Evolutionary conservation across 1,139 yeast species (phyloP).

Genomic region (Kurtzmaniella quercitrusa): DNA sequence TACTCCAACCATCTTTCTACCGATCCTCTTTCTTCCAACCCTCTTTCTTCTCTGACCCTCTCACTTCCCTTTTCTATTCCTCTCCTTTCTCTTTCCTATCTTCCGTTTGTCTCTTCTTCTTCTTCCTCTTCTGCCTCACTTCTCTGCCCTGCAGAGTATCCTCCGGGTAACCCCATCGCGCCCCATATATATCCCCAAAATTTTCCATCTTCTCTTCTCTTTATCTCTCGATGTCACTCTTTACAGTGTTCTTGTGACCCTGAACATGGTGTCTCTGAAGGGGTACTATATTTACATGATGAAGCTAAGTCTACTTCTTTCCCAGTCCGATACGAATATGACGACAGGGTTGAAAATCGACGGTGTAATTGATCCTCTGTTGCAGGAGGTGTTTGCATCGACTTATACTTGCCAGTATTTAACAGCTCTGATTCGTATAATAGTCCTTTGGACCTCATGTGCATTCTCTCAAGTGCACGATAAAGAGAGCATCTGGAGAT

Average conservation of each 20-base stretch:
- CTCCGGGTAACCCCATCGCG: neutral
- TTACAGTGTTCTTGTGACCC: slow-evolving; percentile 2
- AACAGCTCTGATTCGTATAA: slow-evolving; percentile 56
- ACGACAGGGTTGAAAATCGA: slow-evolving; percentile 75
- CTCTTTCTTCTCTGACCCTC: neutral
- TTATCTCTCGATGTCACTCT: neutral
- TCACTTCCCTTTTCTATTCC: neutral
- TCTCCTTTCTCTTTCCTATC: neutral
- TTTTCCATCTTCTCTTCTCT: neutral
- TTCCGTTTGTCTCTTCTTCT: neutral
- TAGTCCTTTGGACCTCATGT: neutral
- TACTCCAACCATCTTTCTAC: no score
- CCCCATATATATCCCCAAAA: neutral
- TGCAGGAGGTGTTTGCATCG: slow-evolving; percentile 34
- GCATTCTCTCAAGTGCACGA: slow-evolving; percentile 1
- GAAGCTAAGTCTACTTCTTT: slow-evolving; percentile 67
- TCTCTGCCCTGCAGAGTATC: neutral
- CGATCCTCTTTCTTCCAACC: neutral
- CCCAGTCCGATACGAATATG: slow-evolving; percentile 85
- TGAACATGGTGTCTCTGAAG: neutral
- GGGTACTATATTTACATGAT: slow-evolving; percentile 30
- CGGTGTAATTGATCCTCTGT: slow-evolving; percentile 30
- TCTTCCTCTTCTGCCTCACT: no score
- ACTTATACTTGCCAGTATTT: slow-evolving; percentile 88
- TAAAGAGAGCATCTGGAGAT: neutral